These are phyloP conservation scores for Agaricus subrufescens DNA, from an alignment of 768 basidiomycete species.

Conservation along the genomic window DNA sequence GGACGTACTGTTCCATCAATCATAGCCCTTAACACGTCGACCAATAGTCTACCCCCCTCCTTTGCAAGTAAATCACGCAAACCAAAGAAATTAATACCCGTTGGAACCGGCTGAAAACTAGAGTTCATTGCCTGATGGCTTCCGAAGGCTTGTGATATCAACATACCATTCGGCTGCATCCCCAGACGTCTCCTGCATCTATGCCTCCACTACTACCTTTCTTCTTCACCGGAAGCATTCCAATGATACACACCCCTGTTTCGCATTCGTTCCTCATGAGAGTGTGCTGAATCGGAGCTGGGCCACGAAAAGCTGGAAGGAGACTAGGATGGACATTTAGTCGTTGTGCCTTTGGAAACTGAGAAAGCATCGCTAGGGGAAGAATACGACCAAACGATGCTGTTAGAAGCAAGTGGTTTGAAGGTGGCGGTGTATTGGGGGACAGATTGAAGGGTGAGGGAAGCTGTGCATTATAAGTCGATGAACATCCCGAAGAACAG, in stretches of 20 bases:
- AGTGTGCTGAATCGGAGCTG: slow-evolving; percentile 85
- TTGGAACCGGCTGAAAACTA: slow-evolving; percentile 19
- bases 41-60: slow-evolving; percentile 66
- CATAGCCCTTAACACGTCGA: slow-evolving; percentile 65
- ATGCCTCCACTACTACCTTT: slow-evolving; percentile 46
- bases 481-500: background rate
- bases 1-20: slow-evolving; percentile 32
- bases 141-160: background rate
- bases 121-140: background rate
- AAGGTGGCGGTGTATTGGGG: slow-evolving; percentile 19
- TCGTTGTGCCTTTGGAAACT: slow-evolving; percentile 53
- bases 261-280: slow-evolving; percentile 60
- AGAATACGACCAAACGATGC: slow-evolving; percentile 92
- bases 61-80: slow-evolving; percentile 57
- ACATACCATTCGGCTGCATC: slow-evolving; percentile 47
- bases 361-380: slow-evolving; percentile 50
- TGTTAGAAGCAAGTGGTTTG: slow-evolving; percentile 65
- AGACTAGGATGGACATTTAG: slow-evolving; percentile 91
- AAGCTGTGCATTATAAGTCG: slow-evolving; percentile 19
- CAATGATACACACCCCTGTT: slow-evolving; percentile 79
- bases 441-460: slow-evolving; percentile 33
- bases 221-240: slow-evolving; percentile 46
- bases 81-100: slow-evolving; percentile 43
- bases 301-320: slow-evolving; percentile 82
- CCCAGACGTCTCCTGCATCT: slow-evolving; percentile 77